phyloP scores from a whole-genome alignment of 345 rosid species.

The Punica granatum region DNA sequence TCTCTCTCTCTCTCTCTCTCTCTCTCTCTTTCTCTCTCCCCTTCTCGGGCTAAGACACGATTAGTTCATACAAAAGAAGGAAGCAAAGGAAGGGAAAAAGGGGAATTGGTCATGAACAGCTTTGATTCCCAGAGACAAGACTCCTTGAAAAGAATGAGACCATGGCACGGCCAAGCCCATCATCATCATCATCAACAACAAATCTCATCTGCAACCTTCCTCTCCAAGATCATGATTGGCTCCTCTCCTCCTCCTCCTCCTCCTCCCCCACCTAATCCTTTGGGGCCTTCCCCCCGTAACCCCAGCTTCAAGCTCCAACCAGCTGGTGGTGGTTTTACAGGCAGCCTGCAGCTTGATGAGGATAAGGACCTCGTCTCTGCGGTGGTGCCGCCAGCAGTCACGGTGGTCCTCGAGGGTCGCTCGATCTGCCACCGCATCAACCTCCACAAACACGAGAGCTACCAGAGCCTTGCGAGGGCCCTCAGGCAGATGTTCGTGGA shows the following conservation, averaged over 20 bases:
- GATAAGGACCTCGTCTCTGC: constrained; percentile 61
- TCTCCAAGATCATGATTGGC: constrained; percentile 8
- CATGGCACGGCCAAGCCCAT: constrained; percentile 33
- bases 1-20: background rate
- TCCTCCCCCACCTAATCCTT: constrained; percentile 8
- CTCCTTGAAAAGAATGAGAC: constrained; percentile 27
- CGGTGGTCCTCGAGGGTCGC: constrained; percentile 84
- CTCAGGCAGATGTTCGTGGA: constrained; percentile 79
- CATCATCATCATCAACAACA: constrained; percentile 7
- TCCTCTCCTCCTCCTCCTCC: constrained; percentile 14
- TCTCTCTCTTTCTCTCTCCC: too few species aligned
- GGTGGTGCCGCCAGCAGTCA: constrained; percentile 63
- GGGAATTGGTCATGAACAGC: constrained; percentile 26
- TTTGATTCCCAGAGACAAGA: constrained; percentile 46
- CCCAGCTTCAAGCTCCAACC: constrained; percentile 15
- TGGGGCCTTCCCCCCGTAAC: constrained; percentile 19
- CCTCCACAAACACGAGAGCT: constrained; percentile 69
- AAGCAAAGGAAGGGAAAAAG: background rate
- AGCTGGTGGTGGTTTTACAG: constrained; percentile 14
- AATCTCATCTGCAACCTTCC: constrained; percentile 4
- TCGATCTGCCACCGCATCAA: constrained; percentile 82
- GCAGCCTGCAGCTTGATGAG: constrained; percentile 29
- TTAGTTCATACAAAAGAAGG: background rate
- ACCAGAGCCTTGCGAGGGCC: constrained; percentile 72
- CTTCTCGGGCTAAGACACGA: too few species aligned